phyloP scores from a whole-genome alignment of 169 alveolate genomes.

The Eimeria falciformis region DNA sequence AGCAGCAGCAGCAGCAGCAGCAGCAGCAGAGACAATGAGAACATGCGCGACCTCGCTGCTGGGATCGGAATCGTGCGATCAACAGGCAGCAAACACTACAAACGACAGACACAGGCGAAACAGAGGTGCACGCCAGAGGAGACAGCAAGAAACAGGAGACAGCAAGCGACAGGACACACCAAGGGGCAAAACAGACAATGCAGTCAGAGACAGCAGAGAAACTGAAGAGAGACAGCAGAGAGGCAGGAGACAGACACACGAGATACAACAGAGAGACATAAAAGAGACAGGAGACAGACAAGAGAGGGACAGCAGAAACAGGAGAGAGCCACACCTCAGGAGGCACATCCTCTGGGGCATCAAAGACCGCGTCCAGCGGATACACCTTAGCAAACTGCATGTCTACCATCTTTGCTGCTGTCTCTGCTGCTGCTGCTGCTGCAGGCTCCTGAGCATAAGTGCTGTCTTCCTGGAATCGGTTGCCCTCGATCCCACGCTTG shows the following conservation, averaged over 20 bases:
- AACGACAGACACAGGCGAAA: not conserved
- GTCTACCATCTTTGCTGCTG: not conserved
- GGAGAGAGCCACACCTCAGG: conserved; percentile 77
- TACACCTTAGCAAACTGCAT: conserved; percentile 82
- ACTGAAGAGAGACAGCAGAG: not conserved
- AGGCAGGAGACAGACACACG: not conserved
- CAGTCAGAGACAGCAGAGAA: not conserved
- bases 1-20: conserved; percentile 35
- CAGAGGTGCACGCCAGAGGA: not conserved
- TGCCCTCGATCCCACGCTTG: conserved; percentile 73
- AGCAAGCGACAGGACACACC: not conserved
- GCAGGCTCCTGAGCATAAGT: conserved; percentile 45
- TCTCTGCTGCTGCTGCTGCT: conserved; percentile 20
- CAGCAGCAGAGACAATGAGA: not conserved
- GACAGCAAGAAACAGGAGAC: not conserved
- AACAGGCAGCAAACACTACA: too few species aligned
- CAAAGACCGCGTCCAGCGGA: conserved; percentile 87
- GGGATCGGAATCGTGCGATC: too few species aligned
- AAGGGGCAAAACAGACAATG: not conserved
- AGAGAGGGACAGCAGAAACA: not conserved
- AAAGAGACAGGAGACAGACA: not conserved
- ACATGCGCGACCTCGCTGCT: too few species aligned
- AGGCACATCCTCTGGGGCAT: conserved; percentile 83
- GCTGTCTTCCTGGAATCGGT: conserved; percentile 79
- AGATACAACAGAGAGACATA: not conserved